phyloP scores from a whole-genome alignment of 2,329 filamentous ascomycete species.

The Aspergillus sclerotialis region DNA sequence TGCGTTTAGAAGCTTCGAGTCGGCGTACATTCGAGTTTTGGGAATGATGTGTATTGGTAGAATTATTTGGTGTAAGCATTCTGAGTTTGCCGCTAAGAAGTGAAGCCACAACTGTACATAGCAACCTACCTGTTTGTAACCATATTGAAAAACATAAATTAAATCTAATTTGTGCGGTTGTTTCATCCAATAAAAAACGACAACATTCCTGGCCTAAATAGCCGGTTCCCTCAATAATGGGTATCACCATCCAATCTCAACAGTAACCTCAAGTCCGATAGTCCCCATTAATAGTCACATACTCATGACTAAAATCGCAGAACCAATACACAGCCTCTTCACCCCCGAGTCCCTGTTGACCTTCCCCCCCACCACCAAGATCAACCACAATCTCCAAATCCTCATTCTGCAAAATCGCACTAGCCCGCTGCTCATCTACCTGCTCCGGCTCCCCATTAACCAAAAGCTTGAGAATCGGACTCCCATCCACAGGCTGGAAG shows the following conservation, averaged over 20 bases:
- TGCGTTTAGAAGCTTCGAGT: conserved; percentile 7
- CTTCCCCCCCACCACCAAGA: conserved; percentile 45
- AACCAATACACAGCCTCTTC: conserved; percentile 57
- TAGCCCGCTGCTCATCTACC: conserved; percentile 55
- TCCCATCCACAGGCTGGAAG: conserved; percentile 54
- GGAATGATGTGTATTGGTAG: conserved; percentile 4
- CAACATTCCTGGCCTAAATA: not conserved
- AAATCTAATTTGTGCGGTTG: conserved; percentile 11
- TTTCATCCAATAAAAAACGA: conserved; percentile 3
- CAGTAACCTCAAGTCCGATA: conserved; percentile 48
- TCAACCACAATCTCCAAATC: conserved; percentile 57
- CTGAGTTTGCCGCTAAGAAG: conserved; percentile 3
- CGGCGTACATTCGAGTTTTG: not conserved
- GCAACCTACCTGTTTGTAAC: conserved; percentile 26
- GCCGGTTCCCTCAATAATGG: not conserved
- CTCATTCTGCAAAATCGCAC: conserved; percentile 54
- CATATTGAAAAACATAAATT: conserved; percentile 26
- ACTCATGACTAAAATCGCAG: conserved; percentile 63
- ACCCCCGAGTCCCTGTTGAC: conserved; percentile 32
- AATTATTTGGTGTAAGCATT: conserved; percentile 2
- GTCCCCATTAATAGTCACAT: conserved; percentile 63
- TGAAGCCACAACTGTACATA: conserved; percentile 21
- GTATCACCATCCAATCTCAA: not conserved
- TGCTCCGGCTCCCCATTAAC: conserved; percentile 56
- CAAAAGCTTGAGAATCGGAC: conserved; percentile 50